These are phyloP conservation scores for Escovopsis sp. DNA, from an alignment of 2,329 filamentous ascomycete genomes.

Conservation along the genomic window DNA sequence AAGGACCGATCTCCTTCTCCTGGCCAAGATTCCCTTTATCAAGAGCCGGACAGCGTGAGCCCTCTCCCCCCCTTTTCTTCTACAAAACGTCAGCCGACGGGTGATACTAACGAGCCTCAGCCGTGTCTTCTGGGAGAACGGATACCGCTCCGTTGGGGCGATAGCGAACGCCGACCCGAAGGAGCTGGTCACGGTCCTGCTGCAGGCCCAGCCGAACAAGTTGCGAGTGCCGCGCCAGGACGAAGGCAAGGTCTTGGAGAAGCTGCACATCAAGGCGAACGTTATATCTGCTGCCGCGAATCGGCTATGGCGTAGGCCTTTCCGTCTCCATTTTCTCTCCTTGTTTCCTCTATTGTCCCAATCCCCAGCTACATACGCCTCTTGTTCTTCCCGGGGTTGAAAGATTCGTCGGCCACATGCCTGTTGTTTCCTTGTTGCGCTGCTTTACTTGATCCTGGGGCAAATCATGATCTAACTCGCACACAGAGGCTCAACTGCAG, in stretches of 20 bases:
- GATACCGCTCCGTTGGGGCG: conserved; percentile 51
- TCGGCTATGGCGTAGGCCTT: conserved; percentile 48
- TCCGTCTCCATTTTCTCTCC: no score
- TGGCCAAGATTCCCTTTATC: conserved; percentile 59
- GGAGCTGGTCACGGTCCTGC: conserved; percentile 55
- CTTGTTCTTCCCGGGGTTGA: background rate
- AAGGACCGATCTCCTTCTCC: conserved; percentile 51
- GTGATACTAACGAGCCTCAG: conserved; percentile 7
- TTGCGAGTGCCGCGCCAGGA: conserved; percentile 37
- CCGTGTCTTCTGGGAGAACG: conserved; percentile 60
- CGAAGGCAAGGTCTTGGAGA: conserved; percentile 45
- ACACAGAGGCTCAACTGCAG: conserved; percentile 34
- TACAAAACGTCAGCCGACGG: no score
- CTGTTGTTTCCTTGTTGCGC: no score
- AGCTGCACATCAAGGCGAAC: conserved; percentile 50
- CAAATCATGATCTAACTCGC: background rate
- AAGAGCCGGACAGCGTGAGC: conserved; percentile 56
- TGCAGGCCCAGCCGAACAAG: conserved; percentile 59
- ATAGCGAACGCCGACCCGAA: conserved; percentile 54
- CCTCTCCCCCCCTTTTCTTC: background rate
- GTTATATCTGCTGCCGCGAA: conserved; percentile 56
- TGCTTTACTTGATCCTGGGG: no score
- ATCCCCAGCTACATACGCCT: no score
- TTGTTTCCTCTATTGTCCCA: background rate
- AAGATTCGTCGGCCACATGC: background rate